A percentile compares a stretch with the other conserved stretches of the same genome.
Conservation (phyloP, 805 yeast species). For the Saccharomycopsis olivae region DNA sequence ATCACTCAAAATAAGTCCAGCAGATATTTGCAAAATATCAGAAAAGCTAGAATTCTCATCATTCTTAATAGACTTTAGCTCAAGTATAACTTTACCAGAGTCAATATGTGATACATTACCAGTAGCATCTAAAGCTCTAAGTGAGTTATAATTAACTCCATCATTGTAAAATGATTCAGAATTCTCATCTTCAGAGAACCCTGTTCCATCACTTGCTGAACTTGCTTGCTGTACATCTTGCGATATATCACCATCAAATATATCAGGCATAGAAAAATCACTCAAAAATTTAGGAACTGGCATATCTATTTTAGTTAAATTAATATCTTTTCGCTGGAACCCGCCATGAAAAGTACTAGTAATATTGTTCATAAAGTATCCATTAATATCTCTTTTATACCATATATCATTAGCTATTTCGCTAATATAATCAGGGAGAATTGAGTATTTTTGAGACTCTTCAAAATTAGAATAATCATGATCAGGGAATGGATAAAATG, state of each 20-base stretch:
- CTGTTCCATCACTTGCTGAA: slow-evolving; percentile 6
- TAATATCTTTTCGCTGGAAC: slow-evolving; percentile 22
- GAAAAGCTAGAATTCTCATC: slow-evolving; percentile 14
- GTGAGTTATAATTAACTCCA: no score
- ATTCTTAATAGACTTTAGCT: slow-evolving; percentile 2
- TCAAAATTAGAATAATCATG: slow-evolving; percentile 34
- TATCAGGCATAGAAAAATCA: no score
- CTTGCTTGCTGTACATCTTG: slow-evolving; percentile 20
- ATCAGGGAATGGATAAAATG: slow-evolving; percentile 48
- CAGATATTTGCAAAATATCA: slow-evolving; percentile 19
- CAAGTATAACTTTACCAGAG: slow-evolving; percentile 22
- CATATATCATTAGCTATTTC: slow-evolving; percentile 41
- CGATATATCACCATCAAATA: no score
- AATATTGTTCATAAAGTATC: slow-evolving; percentile 33
- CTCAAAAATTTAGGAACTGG: slow-evolving; percentile 26
- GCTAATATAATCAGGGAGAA: slow-evolving; percentile 52
- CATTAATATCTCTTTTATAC: slow-evolving; percentile 22
- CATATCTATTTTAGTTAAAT: slow-evolving; percentile 23
- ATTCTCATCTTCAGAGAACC: slow-evolving; percentile 10
- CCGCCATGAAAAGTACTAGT: slow-evolving; percentile 38
- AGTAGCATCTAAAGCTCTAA: no score
- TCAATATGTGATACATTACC: slow-evolving; percentile 26
- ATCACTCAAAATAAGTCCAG: slow-evolving; percentile 24
- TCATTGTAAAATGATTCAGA: slow-evolving; percentile 8
- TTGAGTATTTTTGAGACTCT: slow-evolving; percentile 41